Evolutionary conservation across 768 basidiomycete genomes (phyloP), one percentile per base, ranked within the genome.

Genomic region (Boletus barrowsii): DNA sequence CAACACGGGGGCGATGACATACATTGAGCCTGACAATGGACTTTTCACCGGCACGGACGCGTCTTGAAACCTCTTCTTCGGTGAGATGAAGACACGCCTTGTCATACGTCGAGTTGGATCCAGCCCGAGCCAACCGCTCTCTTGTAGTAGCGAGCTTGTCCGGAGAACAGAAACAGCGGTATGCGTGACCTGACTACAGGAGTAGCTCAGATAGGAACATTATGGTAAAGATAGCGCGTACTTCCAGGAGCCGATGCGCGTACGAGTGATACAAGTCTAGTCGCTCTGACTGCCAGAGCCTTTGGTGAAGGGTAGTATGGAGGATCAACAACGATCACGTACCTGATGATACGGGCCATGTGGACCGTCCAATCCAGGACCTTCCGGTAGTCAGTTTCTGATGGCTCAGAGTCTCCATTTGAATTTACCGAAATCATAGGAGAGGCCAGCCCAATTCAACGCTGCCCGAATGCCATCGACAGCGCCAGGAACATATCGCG

Each of bases 281-380:
- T 11, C 95, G 82, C 70, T 98, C 84, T 4, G 96, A 98, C 92
- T 97, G 62, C 30, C 51, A 44, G 50, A n/a, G 37, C 46, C 48
- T 66, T 33, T 48, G 30, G 44, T n/a, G n/a, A 30, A 35, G 10
- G 30, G 26, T 20, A 5, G 26, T 7, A 5, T 33, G 9, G 9
- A 18, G 3, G 13, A 18, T 13, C 11, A 41, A 15, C 8, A 15
- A 32, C 7, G 2, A 13, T 14, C 15, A 42, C 42, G 54, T 67
- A 90, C 94, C 74, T 95, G 94, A 59, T 84, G 84, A 70, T 96
- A 96, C n/a, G 93, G 90, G 1, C 80, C 87, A 61, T 89, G 83
- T 1, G 85, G 81, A 0, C 91, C 92, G 37, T 77, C 82, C 53
- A 76, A 79, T 26, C 83, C 88, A 2, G 94, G 93, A 50, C 93